Base-by-base conservation (phyloP, 805 yeast genomes). In the Allodekkera sacchari region DNA sequence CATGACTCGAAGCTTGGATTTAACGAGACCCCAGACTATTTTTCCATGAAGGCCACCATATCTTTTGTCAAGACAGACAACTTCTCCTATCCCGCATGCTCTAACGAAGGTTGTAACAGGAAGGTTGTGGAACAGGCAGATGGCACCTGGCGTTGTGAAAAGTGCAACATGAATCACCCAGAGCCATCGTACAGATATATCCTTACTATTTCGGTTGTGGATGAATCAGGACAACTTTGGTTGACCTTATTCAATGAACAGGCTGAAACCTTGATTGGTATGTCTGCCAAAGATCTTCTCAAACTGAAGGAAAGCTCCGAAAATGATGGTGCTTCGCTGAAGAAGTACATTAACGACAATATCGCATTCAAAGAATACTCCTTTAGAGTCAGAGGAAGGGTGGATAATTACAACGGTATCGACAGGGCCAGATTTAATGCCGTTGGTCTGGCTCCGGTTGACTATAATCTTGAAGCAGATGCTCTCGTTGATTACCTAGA, bases 61-160 rank as follows among this genome's bases (percentile, higher is more conserved):
- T 70, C 75, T 34, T 81, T 66, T 47, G 61, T 87, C 32, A 77
- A 76, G 54, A 70, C 79, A 13, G 94, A 84, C 39, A 80, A 71
- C 44, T 76, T 88, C 53, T 74, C 83, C 28, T 92, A 92, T 55
- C 95, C 97, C 11, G 92, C 97, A 7, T 92, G 98, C 59, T 63
- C 69, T 22, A 64, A 70, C 28, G 79, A 74, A 28, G 75, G 70
- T 25, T 92, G 98, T 64, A 78, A 78, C 53, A 77, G 87, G 51
- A 92, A 92, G 59, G 84, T 87, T 19, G 61, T 81, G 27, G 83
- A 83, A 48, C 77, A 71, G 34, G 65, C 73, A 20, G 79, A 74
- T 48, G 84, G 81, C 10, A 64, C 77, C 12, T 88, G 95, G 95
- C 74, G 94, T 55, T 92, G 98, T 64, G 97, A 88, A 53, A 81